Evolutionary conservation across 106 monocot species (phyloP).

Genomic region (Agapanthus africanus): DNA sequence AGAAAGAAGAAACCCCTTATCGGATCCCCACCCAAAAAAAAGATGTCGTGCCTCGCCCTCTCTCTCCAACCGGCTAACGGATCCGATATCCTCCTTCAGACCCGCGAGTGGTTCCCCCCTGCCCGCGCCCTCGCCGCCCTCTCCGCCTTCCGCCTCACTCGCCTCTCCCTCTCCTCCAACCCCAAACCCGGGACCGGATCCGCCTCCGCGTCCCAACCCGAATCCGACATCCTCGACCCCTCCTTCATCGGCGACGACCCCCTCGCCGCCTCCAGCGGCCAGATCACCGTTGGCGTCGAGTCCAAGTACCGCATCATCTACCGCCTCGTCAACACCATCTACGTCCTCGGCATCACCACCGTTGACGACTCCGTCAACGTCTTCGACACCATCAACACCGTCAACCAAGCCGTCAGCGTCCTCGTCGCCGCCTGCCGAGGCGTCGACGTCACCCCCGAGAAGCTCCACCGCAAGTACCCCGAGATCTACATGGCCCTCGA

Average conservation of each 20-base stretch:
- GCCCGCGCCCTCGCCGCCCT: conserved; percentile 40
- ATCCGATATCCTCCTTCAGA: conserved; percentile 79
- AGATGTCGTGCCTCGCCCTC: conserved; percentile 94
- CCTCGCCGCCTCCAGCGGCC: conserved; percentile 85
- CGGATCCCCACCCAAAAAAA: too few relatives aligned
- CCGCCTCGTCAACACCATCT: conserved; percentile 92
- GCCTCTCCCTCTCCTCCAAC: conserved; percentile 17
- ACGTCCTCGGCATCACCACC: conserved; percentile 88
- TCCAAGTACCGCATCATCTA: conserved; percentile 83
- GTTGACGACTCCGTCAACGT: conserved; percentile 47
- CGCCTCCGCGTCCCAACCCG: conserved; percentile 18
- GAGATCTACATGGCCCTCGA: conserved; percentile 98
- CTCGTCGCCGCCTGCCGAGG: conserved; percentile 92
- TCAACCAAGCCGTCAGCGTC: conserved; percentile 78
- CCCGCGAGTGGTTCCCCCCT: conserved; percentile 41
- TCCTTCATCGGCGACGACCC: conserved; percentile 79
- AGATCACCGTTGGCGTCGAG: conserved; percentile 83
- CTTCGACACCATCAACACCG: conserved; percentile 64
- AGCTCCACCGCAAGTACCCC: conserved; percentile 85
- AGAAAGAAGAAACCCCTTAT: too few relatives aligned
- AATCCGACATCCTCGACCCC: conserved; percentile 40
- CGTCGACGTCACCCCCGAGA: conserved; percentile 91
- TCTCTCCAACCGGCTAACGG: conserved; percentile 85
- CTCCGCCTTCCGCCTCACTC: conserved; percentile 11
- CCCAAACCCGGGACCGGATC: conserved; percentile 4